phyloP scores from a whole-genome alignment of 2,329 filamentous ascomycete species.

The Trichoderma semiorbis region DNA sequence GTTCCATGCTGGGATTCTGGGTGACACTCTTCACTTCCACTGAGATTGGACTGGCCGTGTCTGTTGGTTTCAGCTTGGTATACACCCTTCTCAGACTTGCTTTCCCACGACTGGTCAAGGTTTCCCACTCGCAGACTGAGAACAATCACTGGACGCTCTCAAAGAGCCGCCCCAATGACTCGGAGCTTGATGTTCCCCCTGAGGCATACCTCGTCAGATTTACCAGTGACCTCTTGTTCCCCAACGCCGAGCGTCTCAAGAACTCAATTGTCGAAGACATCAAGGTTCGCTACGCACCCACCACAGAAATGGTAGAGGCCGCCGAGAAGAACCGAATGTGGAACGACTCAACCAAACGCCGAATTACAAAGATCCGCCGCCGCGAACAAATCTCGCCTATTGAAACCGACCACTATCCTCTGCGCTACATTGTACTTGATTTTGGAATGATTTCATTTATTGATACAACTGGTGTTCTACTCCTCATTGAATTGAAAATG shows the following conservation, averaged over 20 bases:
- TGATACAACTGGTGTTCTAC: conserved; percentile 50
- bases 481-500: conserved; percentile 45
- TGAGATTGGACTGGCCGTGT: conserved; percentile 56
- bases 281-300: conserved; percentile 39
- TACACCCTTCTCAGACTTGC: conserved; percentile 58
- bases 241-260: conserved; percentile 55
- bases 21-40: conserved; percentile 59
- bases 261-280: conserved; percentile 47
- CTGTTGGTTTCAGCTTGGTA: conserved; percentile 61
- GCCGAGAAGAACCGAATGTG: conserved; percentile 45
- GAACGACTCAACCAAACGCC: conserved; percentile 50
- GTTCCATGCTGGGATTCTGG: conserved; percentile 62
- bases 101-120: conserved; percentile 43
- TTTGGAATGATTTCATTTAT: conserved; percentile 50
- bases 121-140: conserved; percentile 30
- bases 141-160: conserved; percentile 29
- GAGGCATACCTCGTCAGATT: conserved; percentile 57
- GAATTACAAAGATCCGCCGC: conserved; percentile 44
- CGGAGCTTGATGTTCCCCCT: conserved; percentile 34
- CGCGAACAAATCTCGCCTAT: conserved; percentile 33
- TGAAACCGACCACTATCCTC: conserved; percentile 34
- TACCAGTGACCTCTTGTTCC: conserved; percentile 57
- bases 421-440: conserved; percentile 50
- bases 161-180: conserved; percentile 20
- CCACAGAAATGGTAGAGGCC: conserved; percentile 40